These are phyloP conservation scores for Phytophthora nicotianae DNA, from an alignment of 352 stramenopile species.

Conservation along the genomic window DNA sequence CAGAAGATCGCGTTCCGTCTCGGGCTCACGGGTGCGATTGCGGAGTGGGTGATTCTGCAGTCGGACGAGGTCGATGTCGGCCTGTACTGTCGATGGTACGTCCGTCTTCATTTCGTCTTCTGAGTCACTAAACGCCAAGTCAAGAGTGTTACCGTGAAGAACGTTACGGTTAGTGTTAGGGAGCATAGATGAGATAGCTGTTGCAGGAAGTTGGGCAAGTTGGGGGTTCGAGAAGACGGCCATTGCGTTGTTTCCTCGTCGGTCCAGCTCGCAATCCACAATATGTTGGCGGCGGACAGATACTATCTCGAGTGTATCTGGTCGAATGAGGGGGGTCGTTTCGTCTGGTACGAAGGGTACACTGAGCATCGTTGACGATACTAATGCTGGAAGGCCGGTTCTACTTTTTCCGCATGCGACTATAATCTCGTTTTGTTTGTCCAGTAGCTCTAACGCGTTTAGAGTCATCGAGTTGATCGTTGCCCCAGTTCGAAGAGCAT, in stretches of 20 bases:
- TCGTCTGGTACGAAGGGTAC: neutral
- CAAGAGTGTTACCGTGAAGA: neutral
- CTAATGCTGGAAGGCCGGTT: constrained; percentile 1
- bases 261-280: neutral
- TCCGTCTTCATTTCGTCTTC: neutral
- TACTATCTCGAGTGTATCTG: constrained; percentile 2
- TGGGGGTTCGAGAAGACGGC: constrained; percentile 3
- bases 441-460: neutral
- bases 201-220: neutral
- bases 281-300: constrained; percentile 3
- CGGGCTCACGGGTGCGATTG: too few species aligned
- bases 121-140: neutral
- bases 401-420: constrained; percentile 1
- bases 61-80: neutral
- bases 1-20: too few species aligned
- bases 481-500: neutral
- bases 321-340: neutral
- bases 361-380: constrained; percentile 6
- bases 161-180: neutral
- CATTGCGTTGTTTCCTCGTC: neutral
- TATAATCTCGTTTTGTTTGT: constrained; percentile 1
- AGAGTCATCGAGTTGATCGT: neutral
- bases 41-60: neutral
- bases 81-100: neutral
- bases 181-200: too few species aligned